Evolutionary conservation across 2,329 filamentous ascomycete species (phyloP), one percentile per base, ranked within the genome.

Genomic region (Huntiella savannae): DNA sequence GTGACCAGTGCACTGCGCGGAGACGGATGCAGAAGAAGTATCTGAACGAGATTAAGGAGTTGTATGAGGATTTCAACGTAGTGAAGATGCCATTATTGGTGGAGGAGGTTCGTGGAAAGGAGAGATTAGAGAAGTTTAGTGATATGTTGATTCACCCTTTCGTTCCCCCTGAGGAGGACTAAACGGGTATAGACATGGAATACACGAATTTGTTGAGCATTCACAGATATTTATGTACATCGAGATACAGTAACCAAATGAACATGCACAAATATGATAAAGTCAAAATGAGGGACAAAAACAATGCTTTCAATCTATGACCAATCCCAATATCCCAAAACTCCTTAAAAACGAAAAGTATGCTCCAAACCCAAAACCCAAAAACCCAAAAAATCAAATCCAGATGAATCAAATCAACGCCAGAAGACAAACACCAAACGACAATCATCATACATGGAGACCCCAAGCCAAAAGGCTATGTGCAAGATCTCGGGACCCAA

Each of bases 1-100:
- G 91, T 63, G 86, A 95, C 52, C 91, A 98, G 68, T 98, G 91
- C 65, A 93, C 86, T 59, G 82, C 91, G 40, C 71, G 91, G 53
- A 71, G 87, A 58, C 92, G 92, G 69, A 98, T 98, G 91, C 91
- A 98, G 70, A 91, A 86, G 70, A 98, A 98, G 68, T 98, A 98
- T 60, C 71, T 98, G 38, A 87, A 96, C 59, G 88, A 98, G 70
- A 96, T 96, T 57, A 87, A 93, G 64, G 91, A 98, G 67, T 66
- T 98, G 49, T 98, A 98, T 60, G 91, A 98, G 62, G 63, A 65
- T 50, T 98, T 98, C 68, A 94, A 98, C 60, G 87, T 98, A 35
- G 88, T 98, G 54, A 88, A 88, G 70, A 96, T 98, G 87, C 91
- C 91, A 34, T 64, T 98, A 57, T 66, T 98, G 50, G 84, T 93